phyloP scores from a whole-genome alignment of 768 basidiomycete species.

The Xerocomellus chrysenteron region DNA sequence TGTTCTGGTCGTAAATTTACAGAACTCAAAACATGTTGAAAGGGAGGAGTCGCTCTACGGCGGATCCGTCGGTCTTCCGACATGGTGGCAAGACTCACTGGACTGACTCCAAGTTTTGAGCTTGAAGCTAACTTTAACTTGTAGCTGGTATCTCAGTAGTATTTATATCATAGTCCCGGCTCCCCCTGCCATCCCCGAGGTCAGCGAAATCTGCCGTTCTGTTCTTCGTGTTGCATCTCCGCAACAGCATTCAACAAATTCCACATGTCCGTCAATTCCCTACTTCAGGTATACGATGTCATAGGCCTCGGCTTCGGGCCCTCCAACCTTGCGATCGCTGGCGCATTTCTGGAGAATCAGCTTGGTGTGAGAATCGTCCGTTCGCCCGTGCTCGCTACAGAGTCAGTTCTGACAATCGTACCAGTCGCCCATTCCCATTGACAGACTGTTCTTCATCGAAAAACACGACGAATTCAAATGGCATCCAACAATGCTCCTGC shows the following conservation, averaged over 20 bases:
- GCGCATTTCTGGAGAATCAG: slow-evolving; percentile 45
- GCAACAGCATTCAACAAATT: not conserved
- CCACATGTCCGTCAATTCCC: slow-evolving; percentile 4
- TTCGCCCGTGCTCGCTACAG: not conserved
- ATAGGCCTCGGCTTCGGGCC: slow-evolving; percentile 55
- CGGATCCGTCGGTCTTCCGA: no score
- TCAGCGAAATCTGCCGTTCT: not conserved
- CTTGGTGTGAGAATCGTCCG: slow-evolving; percentile 8
- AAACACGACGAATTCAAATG: slow-evolving; percentile 47
- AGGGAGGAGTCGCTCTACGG: no score
- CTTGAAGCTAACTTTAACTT: no score
- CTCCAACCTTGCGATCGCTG: slow-evolving; percentile 51
- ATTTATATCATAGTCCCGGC: not conserved
- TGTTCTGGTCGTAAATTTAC: no score
- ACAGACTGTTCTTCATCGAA: slow-evolving; percentile 47
- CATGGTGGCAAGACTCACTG: no score
- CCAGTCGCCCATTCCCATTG: slow-evolving; percentile 21
- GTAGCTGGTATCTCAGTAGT: not conserved
- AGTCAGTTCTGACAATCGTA: not conserved
- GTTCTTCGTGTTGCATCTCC: not conserved
- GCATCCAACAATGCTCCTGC: slow-evolving; percentile 58
- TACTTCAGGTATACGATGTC: slow-evolving; percentile 37
- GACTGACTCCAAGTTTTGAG: no score
- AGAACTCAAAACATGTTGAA: no score
- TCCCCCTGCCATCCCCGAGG: not conserved